Conservation (phyloP, 108 stramenopile species). For the Nannochloropsis salina region DNA sequence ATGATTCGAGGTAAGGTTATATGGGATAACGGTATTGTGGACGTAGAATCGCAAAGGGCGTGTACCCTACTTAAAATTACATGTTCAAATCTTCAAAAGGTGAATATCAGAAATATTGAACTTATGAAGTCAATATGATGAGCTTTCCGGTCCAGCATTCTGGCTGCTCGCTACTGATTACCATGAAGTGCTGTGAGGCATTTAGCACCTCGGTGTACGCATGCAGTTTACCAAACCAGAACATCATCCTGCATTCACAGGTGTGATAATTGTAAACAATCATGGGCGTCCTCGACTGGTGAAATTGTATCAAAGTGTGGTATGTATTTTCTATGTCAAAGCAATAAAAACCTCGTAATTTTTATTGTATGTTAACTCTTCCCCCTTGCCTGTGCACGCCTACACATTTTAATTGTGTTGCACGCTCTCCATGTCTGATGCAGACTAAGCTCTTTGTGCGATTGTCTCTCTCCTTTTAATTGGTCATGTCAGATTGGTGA, state of each 20-base stretch:
- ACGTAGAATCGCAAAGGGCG: too few species aligned
- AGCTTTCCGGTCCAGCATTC: too few species aligned
- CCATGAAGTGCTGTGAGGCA: too few species aligned
- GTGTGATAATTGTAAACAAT: constrained; percentile 95
- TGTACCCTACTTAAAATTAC: too few species aligned
- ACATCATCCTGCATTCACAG: constrained; percentile 50
- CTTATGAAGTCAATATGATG: too few species aligned
- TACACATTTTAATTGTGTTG: neutral
- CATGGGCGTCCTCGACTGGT: constrained; percentile 92
- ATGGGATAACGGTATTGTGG: too few species aligned
- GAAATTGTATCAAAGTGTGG: constrained; percentile 92
- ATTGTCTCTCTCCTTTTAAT: neutral
- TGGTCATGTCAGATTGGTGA: constrained; percentile 56
- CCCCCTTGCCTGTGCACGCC: neutral
- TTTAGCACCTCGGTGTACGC: too few species aligned
- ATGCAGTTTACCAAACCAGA: too few species aligned
- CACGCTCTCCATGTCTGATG: neutral
- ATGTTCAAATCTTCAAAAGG: too few species aligned
- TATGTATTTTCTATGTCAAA: constrained; percentile 26
- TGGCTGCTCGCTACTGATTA: too few species aligned
- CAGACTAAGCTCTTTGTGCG: neutral
- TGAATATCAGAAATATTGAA: too few species aligned
- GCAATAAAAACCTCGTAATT: neutral
- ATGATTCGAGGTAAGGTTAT: too few species aligned
- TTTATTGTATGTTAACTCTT: neutral